These are phyloP conservation scores for Neurospora sp. DNA, from an alignment of 495 filamentous ascomycete genomes.

Conservation along the genomic window DNA sequence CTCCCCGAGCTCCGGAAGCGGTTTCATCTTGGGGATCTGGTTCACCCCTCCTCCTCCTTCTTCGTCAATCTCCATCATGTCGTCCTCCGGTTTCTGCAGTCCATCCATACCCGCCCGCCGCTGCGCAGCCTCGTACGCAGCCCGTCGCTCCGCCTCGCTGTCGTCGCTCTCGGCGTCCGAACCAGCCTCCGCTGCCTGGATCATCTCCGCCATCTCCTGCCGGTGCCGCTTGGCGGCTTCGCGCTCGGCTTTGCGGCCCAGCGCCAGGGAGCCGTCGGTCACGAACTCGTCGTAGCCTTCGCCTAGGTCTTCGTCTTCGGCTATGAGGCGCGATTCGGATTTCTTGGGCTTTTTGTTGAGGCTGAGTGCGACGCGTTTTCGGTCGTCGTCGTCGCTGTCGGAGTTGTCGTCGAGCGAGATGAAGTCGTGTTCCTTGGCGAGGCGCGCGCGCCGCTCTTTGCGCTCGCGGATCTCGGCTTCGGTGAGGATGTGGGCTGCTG, in stretches of 20 bases:
- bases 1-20: conserved; percentile 44
- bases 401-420: conserved; percentile 60
- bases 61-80: conserved; percentile 11
- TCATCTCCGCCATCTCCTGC: conserved; percentile 73
- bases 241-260: conserved; percentile 73
- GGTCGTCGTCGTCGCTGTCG: conserved; percentile 35
- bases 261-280: conserved; percentile 68
- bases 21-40: conserved; percentile 41
- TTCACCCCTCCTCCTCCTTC: conserved; percentile 10
- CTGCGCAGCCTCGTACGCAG: conserved; percentile 84
- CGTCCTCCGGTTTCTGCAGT: conserved; percentile 34
- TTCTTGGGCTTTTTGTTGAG: conserved; percentile 41
- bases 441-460: conserved; percentile 73
- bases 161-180: conserved; percentile 54
- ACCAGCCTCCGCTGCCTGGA: conserved; percentile 63
- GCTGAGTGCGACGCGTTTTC: conserved; percentile 30
- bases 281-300: conserved; percentile 93
- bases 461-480: conserved; percentile 87
- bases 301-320: conserved; percentile 86
- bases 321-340: conserved; percentile 61
- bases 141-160: conserved; percentile 67
- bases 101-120: conserved; percentile 70
- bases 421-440: conserved; percentile 69
- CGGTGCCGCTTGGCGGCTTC: conserved; percentile 57
- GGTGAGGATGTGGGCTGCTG: conserved; percentile 47